A percentile compares a stretch with the other conserved stretches of the same genome.
Evolutionary conservation across 2,329 filamentous ascomycete genomes (phyloP).

Genomic region (Rutstroemia sp.): DNA sequence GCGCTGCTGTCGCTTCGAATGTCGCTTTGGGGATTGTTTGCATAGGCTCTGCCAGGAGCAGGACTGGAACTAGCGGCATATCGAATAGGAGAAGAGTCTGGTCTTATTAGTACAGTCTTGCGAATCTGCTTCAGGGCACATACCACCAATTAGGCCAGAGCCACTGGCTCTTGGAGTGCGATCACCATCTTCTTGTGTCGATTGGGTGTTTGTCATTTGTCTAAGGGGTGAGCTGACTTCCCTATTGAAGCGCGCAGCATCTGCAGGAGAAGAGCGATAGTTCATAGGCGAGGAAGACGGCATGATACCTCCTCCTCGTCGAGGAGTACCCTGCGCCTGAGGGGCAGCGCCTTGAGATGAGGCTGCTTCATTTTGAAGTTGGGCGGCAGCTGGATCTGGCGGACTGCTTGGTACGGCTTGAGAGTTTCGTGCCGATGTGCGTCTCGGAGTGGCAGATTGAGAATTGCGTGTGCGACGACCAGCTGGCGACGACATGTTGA

Average conservation of each 20-base stretch:
- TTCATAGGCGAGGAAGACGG: constrained; percentile 79
- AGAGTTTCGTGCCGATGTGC: constrained; percentile 49
- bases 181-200: constrained; percentile 49
- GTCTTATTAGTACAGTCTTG: constrained; percentile 4
- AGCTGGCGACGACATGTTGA: constrained; percentile 55
- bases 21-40: constrained; percentile 55
- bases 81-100: constrained; percentile 87
- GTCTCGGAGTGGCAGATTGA: constrained; percentile 47
- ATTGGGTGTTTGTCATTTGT: constrained; percentile 51
- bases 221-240: constrained; percentile 52
- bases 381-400: constrained; percentile 28
- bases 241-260: constrained; percentile 30
- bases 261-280: constrained; percentile 56
- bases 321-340: constrained; percentile 36
- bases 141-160: constrained; percentile 51
- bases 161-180: constrained; percentile 64
- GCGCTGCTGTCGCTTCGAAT: constrained; percentile 77
- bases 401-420: constrained; percentile 46
- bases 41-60: constrained; percentile 45
- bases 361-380: constrained; percentile 30
- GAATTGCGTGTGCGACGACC: constrained; percentile 49
- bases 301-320: constrained; percentile 37
- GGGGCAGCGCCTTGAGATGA: constrained; percentile 21
- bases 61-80: constrained; percentile 86
- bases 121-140: constrained; percentile 19